Evolutionary conservation across 2,329 filamentous ascomycete genomes (phyloP).

Genomic region (Monilinia aucupariae): DNA sequence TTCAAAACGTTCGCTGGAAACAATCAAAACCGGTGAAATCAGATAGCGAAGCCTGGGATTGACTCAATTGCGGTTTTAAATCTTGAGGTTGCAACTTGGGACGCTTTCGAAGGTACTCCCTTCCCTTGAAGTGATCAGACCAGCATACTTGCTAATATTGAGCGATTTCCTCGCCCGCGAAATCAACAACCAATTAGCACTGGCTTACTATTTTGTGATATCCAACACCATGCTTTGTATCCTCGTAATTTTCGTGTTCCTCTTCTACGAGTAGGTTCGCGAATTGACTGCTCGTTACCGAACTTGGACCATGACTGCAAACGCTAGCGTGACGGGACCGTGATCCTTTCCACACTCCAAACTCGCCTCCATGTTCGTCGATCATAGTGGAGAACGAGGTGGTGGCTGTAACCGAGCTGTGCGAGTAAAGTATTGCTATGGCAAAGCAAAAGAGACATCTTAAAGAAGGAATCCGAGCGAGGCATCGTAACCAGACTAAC

Average conservation of each 20-base stretch:
- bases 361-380: conserved; percentile 29
- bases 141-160: not conserved
- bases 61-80: not conserved
- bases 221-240: conserved; percentile 7
- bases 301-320: conserved; percentile 24
- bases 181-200: not conserved
- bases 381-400: conserved; percentile 20
- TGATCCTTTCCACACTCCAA: conserved; percentile 31
- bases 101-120: not conserved
- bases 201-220: not conserved
- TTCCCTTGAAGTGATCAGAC: not conserved
- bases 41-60: not conserved
- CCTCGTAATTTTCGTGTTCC: not conserved
- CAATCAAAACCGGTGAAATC: not conserved
- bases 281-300: conserved; percentile 19
- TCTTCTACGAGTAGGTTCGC: not conserved
- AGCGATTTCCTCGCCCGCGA: not conserved
- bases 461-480: not conserved
- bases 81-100: not conserved
- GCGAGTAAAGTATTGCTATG: not conserved
- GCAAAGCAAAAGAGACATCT: not conserved
- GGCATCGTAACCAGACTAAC: not conserved
- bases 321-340: conserved; percentile 30
- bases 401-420: conserved; percentile 7
- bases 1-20: conserved; percentile 4